These are phyloP conservation scores for Ballota nigra DNA, from an alignment of 257 asterid species.

Conservation along the genomic window DNA sequence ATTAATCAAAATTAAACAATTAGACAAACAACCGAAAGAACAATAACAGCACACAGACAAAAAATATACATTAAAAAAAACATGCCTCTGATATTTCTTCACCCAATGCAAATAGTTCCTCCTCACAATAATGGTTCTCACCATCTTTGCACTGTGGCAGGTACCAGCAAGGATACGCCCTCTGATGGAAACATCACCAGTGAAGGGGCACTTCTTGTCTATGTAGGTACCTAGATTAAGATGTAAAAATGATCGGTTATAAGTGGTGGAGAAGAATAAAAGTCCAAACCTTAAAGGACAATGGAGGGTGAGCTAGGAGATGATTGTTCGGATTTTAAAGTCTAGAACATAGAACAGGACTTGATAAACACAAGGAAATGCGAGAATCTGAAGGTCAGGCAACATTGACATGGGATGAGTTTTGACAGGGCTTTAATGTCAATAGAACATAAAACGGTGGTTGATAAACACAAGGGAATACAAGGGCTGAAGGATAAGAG, in stretches of 20 bases:
- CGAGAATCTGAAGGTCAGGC: no score
- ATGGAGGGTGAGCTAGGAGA: background rate
- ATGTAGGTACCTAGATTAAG: constrained; percentile 55
- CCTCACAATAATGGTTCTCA: constrained; percentile 68
- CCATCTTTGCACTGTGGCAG: constrained; percentile 92
- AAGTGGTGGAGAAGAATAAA: no score
- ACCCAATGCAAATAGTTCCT: constrained; percentile 76
- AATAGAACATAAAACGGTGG: no score
- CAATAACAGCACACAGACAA: background rate
- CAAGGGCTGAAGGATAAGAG: no score
- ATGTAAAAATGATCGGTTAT: no score
- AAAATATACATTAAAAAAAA: background rate
- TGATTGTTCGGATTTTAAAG: background rate
- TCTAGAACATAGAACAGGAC: background rate
- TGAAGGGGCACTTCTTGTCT: constrained; percentile 84
- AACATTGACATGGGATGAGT: no score
- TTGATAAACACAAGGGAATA: no score
- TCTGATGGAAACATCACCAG: constrained; percentile 77
- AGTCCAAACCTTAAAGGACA: background rate
- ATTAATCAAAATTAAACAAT: background rate
- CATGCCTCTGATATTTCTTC: constrained; percentile 70
- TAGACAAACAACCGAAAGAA: background rate
- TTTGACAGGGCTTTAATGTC: no score
- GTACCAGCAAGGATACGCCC: constrained; percentile 85
- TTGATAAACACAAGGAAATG: background rate